Evolutionary conservation across 1,284 basidiomycete species (phyloP), one percentile per base, ranked within the genome.

Genomic region (Ceratobasidium sp.): DNA sequence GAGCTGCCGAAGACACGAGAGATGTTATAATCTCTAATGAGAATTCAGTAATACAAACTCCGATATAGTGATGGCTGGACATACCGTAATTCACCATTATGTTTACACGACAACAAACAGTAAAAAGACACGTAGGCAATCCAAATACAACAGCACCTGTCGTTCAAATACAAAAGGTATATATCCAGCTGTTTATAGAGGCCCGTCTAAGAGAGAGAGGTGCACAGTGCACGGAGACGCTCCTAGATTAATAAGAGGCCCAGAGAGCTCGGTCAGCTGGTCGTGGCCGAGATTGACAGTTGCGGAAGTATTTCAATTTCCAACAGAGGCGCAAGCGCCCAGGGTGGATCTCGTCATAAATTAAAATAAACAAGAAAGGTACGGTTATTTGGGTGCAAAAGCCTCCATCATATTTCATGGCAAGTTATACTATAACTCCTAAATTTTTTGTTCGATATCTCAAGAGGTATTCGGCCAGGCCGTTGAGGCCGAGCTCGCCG

Each of bases 61-160:
- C 10, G 12, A 5, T n/a, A 16, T 12, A 54, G 23, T 6, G 44
- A n/a, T 1, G 44, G 33, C 38, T 10, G 18, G 12, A 54, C 71
- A 54, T n/a, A 75, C 71, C 71, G 38, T 75, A 75, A 65, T 65
- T 75, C 62, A 75, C 65, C 33, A 41, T 38, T 30, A 1, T 38
- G n/a, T n/a, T 6, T 30, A 33, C 5, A 54, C 48, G 46, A 41
- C 27, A 23, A n/a, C 18, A 18, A 35, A 8, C 3, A n/a, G 5
- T n/a, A 30, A n/a, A 62, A 50, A 4, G 59, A 67, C 52, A 68
- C 66, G 66, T 68, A 54, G 50, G 33, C 60, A 23, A 27, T 27
- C 54, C n/a, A 27, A 27, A 8, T 27, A 57, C 54, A 57, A 30
- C 54, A 23, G n/a, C 76, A 30, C 6, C 33, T 30, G 48, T 48